Evolutionary conservation across 2,329 filamentous ascomycete genomes (phyloP), one percentile per base, ranked within the genome.

Genomic region (Claviceps pusilla): DNA sequence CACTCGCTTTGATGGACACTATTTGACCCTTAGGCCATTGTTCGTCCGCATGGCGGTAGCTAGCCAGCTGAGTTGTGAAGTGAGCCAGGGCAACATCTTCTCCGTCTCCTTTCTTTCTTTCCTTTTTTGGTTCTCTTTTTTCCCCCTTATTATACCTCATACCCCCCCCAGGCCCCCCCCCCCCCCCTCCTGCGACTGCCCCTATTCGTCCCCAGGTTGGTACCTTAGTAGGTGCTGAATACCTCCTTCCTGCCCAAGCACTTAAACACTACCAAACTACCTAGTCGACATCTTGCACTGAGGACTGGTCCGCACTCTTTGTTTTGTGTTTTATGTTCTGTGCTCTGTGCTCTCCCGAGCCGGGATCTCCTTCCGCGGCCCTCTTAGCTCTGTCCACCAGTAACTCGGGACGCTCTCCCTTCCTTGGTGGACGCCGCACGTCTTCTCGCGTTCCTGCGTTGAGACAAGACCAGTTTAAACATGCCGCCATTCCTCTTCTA

Each of bases 391-490:
- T 47, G 45, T 31, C 42, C 33, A 29, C 43, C 51, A 52, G 37
- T 41, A 41, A 16, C 39, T n/a, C 41, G 41, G 19, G 11, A 39
- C 10, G 42, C 41, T 19, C 5, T n/a, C 43, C 51, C 51, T 29
- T 29, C n/a, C 52, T 24, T 54, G 48, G 43, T 33, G 48, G 43
- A n/a, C 50, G 35, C 53, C 55, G 53, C 50, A n/a, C 39, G 39
- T 47, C 52, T 46, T 46, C 53, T 28, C 47, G 53, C 66, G 66
- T 70, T 69, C 68, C 67, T 66, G 61, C 61, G 60, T 69, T 66
- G 62, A 71, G 68, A 46, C 24, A 7, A 28, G 19, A 28, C 3
- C 43, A 29, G 24, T 24, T 24, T 24, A 24, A 39, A 70, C 68
- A 70, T 62, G 53, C 63, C 39, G 12, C 28, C 62, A 67, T 65